Base-by-base conservation (phyloP, 2,329 filamentous ascomycete genomes). In the Trichothecium roseum region DNA sequence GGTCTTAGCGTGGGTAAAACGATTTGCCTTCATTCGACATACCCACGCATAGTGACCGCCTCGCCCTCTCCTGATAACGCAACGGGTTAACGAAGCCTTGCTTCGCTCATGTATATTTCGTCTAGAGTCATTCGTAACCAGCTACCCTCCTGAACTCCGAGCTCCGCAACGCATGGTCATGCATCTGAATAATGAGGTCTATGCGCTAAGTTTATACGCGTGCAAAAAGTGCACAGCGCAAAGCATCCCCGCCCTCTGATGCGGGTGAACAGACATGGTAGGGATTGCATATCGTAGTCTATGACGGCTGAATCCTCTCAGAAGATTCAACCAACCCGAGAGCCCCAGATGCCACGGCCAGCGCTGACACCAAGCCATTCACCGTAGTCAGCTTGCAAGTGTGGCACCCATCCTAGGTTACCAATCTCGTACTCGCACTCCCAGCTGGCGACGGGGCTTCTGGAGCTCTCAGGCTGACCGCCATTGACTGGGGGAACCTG, bases 291-390 rank as follows among this genome's bases (percentile, higher is more conserved):
- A 10, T 24, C 20, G 10, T 24, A 6, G 20, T 24, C 6, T 24
- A 24, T 24, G 10, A 24, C 6, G 20, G 6, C 6, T 10, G 20
- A 10, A 10, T 24, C 20, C 10, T 10, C 20, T 24, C 12, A 12
- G 10, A 5, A 18, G 29, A 13, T n/a, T 36, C 33, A 39, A 9
- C 22, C 20, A 4, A 62, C 49, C 30, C 61, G 74, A 13, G 86
- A 79, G 18, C 84, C 84, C 84, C 84, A 91, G 24, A 91, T 74
- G 5, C 85, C 84, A 41, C 84, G 68, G 15, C 85, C 85, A 14
- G 82, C 84, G 48, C 80, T 81, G 3, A 91, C 81, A 30, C 85
- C 85, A 6, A 93, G 63, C 85, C 85, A 93, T 46, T 93, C 85
- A 15, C 83, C 82, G 13, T 72, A 74, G 39, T 88, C 83, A 14